Evolutionary conservation across 345 rosid genomes (phyloP).

Genomic region (Microthlaspi erraticum): DNA sequence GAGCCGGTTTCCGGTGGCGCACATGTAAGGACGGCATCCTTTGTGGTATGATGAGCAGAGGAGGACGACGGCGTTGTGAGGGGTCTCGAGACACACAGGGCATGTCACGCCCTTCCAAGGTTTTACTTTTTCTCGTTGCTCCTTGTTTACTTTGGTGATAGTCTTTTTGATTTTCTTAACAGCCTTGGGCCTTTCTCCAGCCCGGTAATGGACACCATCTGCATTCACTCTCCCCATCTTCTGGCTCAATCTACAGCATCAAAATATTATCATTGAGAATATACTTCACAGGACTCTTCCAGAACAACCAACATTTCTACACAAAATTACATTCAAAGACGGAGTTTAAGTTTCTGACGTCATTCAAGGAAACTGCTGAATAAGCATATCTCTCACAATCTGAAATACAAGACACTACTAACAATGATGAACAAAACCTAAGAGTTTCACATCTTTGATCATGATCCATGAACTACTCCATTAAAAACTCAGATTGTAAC

Average conservation of each 20-base stretch:
- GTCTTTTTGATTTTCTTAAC: conserved; percentile 41
- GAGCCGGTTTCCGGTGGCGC: conserved; percentile 77
- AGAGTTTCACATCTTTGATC: background rate
- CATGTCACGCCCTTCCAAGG: conserved; percentile 71
- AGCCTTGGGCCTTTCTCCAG: conserved; percentile 24
- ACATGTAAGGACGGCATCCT: conserved; percentile 89
- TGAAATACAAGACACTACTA: background rate
- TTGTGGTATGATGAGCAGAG: conserved; percentile 79
- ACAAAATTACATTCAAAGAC: conserved; percentile 1
- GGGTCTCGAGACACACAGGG: conserved; percentile 75
- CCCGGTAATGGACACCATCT: conserved; percentile 41
- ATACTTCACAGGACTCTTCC: background rate
- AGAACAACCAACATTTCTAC: background rate
- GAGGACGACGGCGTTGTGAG: conserved; percentile 83
- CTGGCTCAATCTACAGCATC: too few relatives aligned
- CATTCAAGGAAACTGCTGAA: background rate
- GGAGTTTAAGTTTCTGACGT: background rate
- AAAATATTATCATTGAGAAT: too few relatives aligned
- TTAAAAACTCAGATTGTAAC: background rate
- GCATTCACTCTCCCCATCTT: conserved; percentile 59
- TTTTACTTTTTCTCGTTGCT: conserved; percentile 50
- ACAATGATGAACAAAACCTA: background rate
- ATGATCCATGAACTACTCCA: background rate
- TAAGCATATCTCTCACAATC: background rate
- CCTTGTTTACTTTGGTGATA: conserved; percentile 32